Conservation (phyloP, 2,329 filamentous ascomycete genomes). For the Botrytis tulipae region DNA sequence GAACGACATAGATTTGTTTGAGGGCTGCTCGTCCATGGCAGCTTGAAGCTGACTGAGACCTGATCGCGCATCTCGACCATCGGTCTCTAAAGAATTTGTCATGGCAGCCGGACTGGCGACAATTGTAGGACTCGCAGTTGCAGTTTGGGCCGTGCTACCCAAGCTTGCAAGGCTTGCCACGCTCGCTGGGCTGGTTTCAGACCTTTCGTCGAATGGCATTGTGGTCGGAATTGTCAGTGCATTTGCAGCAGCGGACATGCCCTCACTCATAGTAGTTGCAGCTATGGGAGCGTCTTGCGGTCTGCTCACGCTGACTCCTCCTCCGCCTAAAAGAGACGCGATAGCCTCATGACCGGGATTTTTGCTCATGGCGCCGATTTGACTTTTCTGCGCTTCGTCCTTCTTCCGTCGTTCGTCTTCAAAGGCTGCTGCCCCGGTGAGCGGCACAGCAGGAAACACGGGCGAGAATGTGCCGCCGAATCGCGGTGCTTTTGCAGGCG, state of each 20-base stretch:
- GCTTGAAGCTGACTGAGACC: conserved; percentile 28
- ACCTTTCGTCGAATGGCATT: conserved; percentile 35
- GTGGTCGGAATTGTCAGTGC: conserved; percentile 36
- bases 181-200: conserved; percentile 38
- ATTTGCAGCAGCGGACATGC: conserved; percentile 35
- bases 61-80: conserved; percentile 30
- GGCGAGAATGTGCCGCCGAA: conserved; percentile 39
- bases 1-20: conserved; percentile 36
- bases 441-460: conserved; percentile 41
- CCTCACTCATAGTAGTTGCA: conserved; percentile 36
- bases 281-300: conserved; percentile 49
- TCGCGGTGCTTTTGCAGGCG: conserved; percentile 38
- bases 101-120: conserved; percentile 37
- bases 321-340: conserved; percentile 54
- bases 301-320: conserved; percentile 54
- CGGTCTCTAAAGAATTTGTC: conserved; percentile 31
- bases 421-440: conserved; percentile 54
- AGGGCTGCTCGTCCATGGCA: conserved; percentile 31
- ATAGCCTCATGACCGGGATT: conserved; percentile 55
- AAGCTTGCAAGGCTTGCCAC: conserved; percentile 38
- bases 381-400: conserved; percentile 46
- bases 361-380: conserved; percentile 46
- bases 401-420: conserved; percentile 53
- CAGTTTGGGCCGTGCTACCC: conserved; percentile 37
- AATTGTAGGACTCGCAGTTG: conserved; percentile 37